phyloP scores from a whole-genome alignment of 306 rosid species.

The Gastrolobium bilobum region DNA sequence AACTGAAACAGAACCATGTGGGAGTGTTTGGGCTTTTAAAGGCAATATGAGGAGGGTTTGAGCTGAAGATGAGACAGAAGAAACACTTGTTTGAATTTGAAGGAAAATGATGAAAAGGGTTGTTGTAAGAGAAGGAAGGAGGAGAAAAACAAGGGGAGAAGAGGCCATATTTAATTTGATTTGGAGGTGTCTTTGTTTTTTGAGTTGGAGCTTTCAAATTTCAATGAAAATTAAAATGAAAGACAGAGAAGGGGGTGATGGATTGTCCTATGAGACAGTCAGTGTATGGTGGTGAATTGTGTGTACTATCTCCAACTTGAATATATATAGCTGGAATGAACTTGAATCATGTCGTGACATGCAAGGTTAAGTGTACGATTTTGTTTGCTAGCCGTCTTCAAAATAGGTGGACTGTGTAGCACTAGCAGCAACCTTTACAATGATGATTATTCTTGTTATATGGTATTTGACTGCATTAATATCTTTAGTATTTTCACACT shows the following conservation, averaged over 20 bases:
- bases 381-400: conserved; percentile 42
- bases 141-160: conserved; percentile 6
- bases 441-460: background rate
- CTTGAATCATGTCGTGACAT: conserved; percentile 43
- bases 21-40: conserved; percentile 61
- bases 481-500: conserved; percentile 30
- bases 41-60: conserved; percentile 56
- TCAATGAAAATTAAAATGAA: conserved; percentile 3
- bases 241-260: background rate
- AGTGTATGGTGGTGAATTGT: conserved; percentile 6
- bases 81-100: conserved; percentile 33
- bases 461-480: conserved; percentile 10
- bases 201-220: conserved; percentile 20
- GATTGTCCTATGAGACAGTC: conserved; percentile 38
- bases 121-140: conserved; percentile 24
- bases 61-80: conserved; percentile 25
- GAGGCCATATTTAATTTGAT: conserved; percentile 39
- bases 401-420: conserved; percentile 27
- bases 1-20: conserved; percentile 38
- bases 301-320: background rate
- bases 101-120: conserved; percentile 40
- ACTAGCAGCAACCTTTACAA: conserved; percentile 30
- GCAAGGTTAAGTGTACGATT: conserved; percentile 1
- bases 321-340: conserved; percentile 44
- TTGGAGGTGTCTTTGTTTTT: background rate